Percentiles rank a stretch among this genome's conserved stretches.
Evolutionary conservation across 768 basidiomycete species (phyloP).

Genomic region (Austroboletus festivus): DNA sequence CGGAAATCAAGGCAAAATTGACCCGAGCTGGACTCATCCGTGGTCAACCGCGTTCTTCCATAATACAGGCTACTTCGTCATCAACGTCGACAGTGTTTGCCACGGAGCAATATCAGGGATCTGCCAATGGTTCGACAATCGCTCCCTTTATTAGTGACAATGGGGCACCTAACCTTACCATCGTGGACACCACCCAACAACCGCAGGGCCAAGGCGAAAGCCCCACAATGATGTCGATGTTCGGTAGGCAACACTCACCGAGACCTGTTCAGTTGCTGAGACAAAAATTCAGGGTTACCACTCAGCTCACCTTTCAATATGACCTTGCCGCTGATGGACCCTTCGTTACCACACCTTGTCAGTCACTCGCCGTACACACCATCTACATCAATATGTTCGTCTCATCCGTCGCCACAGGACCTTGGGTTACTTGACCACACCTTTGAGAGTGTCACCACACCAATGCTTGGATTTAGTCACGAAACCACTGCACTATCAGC

Average conservation of each 20-base stretch:
- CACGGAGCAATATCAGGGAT: slow-evolving; percentile 24
- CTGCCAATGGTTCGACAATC: slow-evolving; percentile 20
- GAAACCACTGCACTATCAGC: slow-evolving; percentile 27
- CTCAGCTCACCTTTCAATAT: slow-evolving; percentile 32
- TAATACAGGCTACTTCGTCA: slow-evolving; percentile 37
- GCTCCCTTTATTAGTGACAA: slow-evolving; percentile 22
- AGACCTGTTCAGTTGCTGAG: slow-evolving; percentile 10
- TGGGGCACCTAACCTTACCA: slow-evolving; percentile 18
- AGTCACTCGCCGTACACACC: slow-evolving; percentile 35
- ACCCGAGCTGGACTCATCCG: slow-evolving; percentile 76
- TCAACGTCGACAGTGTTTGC: slow-evolving; percentile 35
- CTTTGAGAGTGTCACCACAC: slow-evolving; percentile 35
- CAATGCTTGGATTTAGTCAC: slow-evolving; percentile 27
- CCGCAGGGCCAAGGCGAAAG: slow-evolving; percentile 19
- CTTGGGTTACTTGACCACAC: slow-evolving; percentile 30
- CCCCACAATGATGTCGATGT: slow-evolving; percentile 27
- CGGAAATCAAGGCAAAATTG: slow-evolving; percentile 77
- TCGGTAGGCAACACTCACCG: slow-evolving; percentile 19
- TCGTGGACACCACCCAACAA: slow-evolving; percentile 20
- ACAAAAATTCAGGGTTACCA: slow-evolving; percentile 18
- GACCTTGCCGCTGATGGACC: slow-evolving; percentile 27
- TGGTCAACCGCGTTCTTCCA: slow-evolving; percentile 69
- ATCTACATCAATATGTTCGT: slow-evolving; percentile 31
- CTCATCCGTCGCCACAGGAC: slow-evolving; percentile 34
- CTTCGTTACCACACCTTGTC: slow-evolving; percentile 25